These are phyloP conservation scores for Collybia sp. DNA, from an alignment of 768 basidiomycete species.

Conservation along the genomic window DNA sequence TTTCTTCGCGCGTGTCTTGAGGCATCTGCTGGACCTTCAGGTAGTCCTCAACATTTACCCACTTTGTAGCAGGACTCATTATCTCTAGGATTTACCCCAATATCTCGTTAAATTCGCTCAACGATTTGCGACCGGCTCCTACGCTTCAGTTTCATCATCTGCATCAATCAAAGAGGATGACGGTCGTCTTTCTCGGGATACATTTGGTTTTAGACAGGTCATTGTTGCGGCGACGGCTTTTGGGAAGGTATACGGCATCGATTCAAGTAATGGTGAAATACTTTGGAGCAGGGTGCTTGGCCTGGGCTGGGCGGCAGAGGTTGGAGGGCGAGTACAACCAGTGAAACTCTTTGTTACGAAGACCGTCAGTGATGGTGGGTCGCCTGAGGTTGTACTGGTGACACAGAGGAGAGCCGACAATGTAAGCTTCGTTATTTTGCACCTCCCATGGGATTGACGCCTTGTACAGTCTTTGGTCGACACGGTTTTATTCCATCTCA, in stretches of 20 bases:
- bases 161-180: constrained; percentile 24
- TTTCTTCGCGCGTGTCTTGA: constrained; percentile 41
- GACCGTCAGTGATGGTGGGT: constrained; percentile 40
- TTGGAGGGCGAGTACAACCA: constrained; percentile 54
- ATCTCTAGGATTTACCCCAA: constrained; percentile 58
- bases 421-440: constrained; percentile 31
- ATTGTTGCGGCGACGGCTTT: constrained; percentile 65
- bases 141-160: constrained; percentile 42
- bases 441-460: background rate
- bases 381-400: constrained; percentile 58
- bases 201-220: constrained; percentile 85
- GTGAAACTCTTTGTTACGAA: constrained; percentile 56
- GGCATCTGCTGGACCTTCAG: constrained; percentile 60
- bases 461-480: constrained; percentile 49
- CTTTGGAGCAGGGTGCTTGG: constrained; percentile 81
- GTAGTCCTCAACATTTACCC: constrained; percentile 26
- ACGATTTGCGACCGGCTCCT: constrained; percentile 70
- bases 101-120: constrained; percentile 63
- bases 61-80: constrained; percentile 20
- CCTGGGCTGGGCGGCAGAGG: constrained; percentile 55
- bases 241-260: constrained; percentile 80
- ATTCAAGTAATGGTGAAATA: constrained; percentile 71
- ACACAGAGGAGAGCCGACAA: constrained; percentile 59
- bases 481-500: constrained; percentile 72
- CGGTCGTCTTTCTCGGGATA: constrained; percentile 53